phyloP scores from a whole-genome alignment of 2,329 filamentous ascomycete species.

The Colletotrichum sp. region DNA sequence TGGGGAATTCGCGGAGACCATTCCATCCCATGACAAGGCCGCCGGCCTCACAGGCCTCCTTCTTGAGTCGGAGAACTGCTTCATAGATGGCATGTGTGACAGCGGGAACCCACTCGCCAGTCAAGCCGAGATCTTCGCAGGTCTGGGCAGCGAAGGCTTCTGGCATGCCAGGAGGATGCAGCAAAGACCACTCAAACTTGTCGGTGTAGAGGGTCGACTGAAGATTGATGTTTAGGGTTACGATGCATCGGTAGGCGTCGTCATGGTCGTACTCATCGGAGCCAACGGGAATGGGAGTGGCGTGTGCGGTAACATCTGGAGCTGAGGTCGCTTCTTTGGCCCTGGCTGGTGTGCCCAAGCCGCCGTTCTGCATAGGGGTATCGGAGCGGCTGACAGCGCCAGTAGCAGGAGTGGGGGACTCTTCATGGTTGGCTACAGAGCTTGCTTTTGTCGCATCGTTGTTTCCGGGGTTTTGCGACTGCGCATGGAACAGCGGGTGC shows the following conservation, averaged over 20 bases:
- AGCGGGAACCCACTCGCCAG: constrained; percentile 91
- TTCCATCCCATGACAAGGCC: constrained; percentile 80
- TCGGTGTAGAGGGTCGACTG: constrained; percentile 93
- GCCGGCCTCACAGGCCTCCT: constrained; percentile 93
- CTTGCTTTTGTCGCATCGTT: constrained; percentile 34
- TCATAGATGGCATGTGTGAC: constrained; percentile 98
- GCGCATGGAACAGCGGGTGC: constrained; percentile 86
- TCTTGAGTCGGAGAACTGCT: constrained; percentile 89
- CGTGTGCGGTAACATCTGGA: constrained; percentile 71
- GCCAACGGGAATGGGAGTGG: constrained; percentile 66
- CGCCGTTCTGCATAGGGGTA: constrained; percentile 61
- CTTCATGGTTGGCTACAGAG: constrained; percentile 38
- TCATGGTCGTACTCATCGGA: constrained; percentile 85
- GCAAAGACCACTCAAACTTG: constrained; percentile 96
- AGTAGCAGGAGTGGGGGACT: constrained; percentile 40
- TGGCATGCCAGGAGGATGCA: constrained; percentile 89
- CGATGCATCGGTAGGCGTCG: constrained; percentile 92
- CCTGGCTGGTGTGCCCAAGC: constrained; percentile 55
- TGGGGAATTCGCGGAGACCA: constrained; percentile 74
- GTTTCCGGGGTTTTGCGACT: constrained; percentile 32
- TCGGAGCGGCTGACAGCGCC: constrained; percentile 53
- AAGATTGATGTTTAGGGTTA: constrained; percentile 89
- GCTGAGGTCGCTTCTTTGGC: constrained; percentile 44
- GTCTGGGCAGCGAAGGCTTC: constrained; percentile 93
- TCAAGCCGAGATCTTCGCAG: constrained; percentile 87